Conservation (phyloP, 164 flowering plant genomes). For the Chloranthus sessilifolius region DNA sequence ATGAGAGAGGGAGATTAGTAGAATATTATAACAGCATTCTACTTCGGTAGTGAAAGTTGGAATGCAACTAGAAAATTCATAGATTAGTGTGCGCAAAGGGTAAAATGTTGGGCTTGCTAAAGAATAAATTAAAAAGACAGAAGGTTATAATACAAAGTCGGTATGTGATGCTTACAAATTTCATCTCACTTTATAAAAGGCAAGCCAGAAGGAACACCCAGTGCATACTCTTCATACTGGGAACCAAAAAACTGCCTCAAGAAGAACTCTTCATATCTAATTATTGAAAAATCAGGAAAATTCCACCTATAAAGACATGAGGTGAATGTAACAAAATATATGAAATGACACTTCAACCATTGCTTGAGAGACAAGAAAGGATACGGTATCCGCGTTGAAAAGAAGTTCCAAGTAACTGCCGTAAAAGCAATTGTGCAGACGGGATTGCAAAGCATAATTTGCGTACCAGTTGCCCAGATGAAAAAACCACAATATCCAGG, state of each 20-base stretch:
- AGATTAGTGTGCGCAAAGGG: no score
- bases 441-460: constrained; percentile 91
- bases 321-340: no score
- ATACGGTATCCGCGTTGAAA: constrained; percentile 61
- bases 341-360: no score
- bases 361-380: constrained; percentile 6
- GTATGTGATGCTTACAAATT: no score
- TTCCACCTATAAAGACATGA: no score
- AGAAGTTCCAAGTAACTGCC: constrained; percentile 76
- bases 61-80: no score
- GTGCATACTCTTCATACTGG: constrained; percentile 64
- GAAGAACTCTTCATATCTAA: constrained; percentile 77
- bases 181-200: constrained; percentile 91
- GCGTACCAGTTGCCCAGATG: constrained; percentile 86
- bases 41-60: no score
- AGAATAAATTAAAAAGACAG: no score
- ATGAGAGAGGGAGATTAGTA: no score
- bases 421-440: constrained; percentile 62
- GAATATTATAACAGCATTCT: no score
- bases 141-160: no score
- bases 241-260: constrained; percentile 82
- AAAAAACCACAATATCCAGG: constrained; percentile 88
- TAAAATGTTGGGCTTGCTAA: no score
- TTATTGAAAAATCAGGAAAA: constrained; percentile 13
- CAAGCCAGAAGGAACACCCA: constrained; percentile 68